These are phyloP conservation scores for Ephemerocybe angulata DNA, from an alignment of 768 basidiomycete species.

Conservation along the genomic window DNA sequence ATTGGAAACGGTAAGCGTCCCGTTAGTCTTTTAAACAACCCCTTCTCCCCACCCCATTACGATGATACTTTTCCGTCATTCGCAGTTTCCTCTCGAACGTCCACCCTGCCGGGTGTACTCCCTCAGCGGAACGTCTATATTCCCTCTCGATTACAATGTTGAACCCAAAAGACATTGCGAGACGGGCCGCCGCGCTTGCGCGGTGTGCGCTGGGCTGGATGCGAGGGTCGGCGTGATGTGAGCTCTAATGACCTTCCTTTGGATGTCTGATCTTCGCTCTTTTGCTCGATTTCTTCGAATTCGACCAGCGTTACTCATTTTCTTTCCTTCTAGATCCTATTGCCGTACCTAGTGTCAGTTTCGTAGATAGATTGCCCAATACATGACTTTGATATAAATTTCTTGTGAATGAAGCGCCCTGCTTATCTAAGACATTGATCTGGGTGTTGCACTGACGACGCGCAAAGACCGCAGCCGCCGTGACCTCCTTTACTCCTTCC, in stretches of 20 bases:
- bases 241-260: slow-evolving; percentile 76
- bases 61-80: slow-evolving; percentile 72
- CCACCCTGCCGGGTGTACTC: slow-evolving; percentile 69
- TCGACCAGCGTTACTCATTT: not conserved
- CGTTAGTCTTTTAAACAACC: not conserved
- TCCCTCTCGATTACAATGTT: slow-evolving; percentile 65
- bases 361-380: not conserved
- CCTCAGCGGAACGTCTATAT: slow-evolving; percentile 61
- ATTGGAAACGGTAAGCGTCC: not conserved
- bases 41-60: not conserved
- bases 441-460: slow-evolving; percentile 1
- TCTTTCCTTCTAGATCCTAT: not conserved
- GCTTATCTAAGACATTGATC: not conserved
- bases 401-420: not conserved
- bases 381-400: not conserved
- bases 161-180: slow-evolving; percentile 67
- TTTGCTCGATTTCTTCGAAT: not conserved
- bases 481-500: not conserved
- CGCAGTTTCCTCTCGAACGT: slow-evolving; percentile 84
- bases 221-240: slow-evolving; percentile 73
- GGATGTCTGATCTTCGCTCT: slow-evolving; percentile 70
- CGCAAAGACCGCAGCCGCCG: no score
- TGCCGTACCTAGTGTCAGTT: not conserved
- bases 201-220: slow-evolving; percentile 67
- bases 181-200: slow-evolving; percentile 49